Evolutionary conservation across 177 flowering plant genomes (phyloP).

Genomic region (Vitis hybrid): DNA sequence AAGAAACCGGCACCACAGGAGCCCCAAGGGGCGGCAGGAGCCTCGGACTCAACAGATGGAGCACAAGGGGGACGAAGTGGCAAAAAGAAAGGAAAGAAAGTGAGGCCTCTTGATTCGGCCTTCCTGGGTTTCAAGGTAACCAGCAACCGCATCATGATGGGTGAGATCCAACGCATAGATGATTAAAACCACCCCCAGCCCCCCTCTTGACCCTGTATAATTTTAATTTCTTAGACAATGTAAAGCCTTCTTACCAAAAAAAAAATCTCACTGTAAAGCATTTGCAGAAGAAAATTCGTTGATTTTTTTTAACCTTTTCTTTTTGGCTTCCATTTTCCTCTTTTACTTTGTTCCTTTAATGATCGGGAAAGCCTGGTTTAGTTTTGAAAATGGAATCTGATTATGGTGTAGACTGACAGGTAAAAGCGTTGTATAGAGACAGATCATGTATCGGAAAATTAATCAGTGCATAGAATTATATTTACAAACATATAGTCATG

Average conservation of each 20-base stretch:
- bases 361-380: background rate
- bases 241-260: constrained; percentile 5
- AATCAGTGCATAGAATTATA: background rate
- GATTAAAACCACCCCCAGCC: constrained; percentile 31
- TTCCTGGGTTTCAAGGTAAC: constrained; percentile 94
- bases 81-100: constrained; percentile 93
- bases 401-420: background rate
- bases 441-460: background rate
- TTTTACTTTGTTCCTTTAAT: background rate
- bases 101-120: constrained; percentile 91
- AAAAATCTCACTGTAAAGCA: constrained; percentile 2
- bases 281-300: background rate
- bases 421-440: constrained; percentile 7
- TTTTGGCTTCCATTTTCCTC: background rate
- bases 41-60: constrained; percentile 36
- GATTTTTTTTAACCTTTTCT: background rate
- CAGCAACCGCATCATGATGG: constrained; percentile 97
- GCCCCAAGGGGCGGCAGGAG: constrained; percentile 21
- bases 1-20: constrained; percentile 45
- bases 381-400: background rate
- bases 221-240: background rate
- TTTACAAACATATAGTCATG: background rate
- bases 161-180: constrained; percentile 83
- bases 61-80: constrained; percentile 45
- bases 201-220: background rate